Evolutionary conservation across 768 basidiomycete species (phyloP), one percentile per base, ranked within the genome.

Genomic region (Tubosaeta sp.): DNA sequence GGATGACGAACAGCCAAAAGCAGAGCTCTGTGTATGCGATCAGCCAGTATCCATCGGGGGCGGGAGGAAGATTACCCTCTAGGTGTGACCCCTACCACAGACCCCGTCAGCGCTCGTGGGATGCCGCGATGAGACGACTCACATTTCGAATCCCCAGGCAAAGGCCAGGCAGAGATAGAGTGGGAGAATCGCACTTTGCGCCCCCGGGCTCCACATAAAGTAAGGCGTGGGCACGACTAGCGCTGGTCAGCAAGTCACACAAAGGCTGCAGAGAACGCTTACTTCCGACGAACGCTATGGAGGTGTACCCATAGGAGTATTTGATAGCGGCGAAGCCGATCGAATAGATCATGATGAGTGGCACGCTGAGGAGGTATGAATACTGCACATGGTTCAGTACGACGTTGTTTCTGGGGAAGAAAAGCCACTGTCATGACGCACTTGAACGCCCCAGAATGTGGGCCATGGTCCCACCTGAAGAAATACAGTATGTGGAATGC

Each of bases 1-100:
- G 86, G 45, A 91, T 73, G 34, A 93, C 79, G 72, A 89, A 93
- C 12, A 91, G 70, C 90, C 91, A 92, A 65, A 22, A 93, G 60
- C 88, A 92, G 0, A 92, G 74, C 59, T 93, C 90, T 90, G 52
- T 39, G 19, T 11, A 49, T 38, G 17, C 22, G 46, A 46, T 53
- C 38, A 51, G 46, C 46, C 1, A 1, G 34, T 11, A 25, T 11
- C n/a, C 29, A 44, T 19, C 9, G 8, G 5, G 14, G 43, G 10
- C n/a, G 8, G 39, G 32, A 16, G 5, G 25, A 46, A 9, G 32
- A 25, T 17, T 54, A 86, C 88, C 88, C 82, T 91, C 88, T 59
- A 90, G 66, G 67, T 91, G 89, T 1, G 86, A 85, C 7, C 89
- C 79, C 88, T 91, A 54, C 31, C 14, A 14, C 9, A 8, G 34